Evolutionary conservation across 2,329 filamentous ascomycete genomes (phyloP).

Genomic region (Beauveria varroae): DNA sequence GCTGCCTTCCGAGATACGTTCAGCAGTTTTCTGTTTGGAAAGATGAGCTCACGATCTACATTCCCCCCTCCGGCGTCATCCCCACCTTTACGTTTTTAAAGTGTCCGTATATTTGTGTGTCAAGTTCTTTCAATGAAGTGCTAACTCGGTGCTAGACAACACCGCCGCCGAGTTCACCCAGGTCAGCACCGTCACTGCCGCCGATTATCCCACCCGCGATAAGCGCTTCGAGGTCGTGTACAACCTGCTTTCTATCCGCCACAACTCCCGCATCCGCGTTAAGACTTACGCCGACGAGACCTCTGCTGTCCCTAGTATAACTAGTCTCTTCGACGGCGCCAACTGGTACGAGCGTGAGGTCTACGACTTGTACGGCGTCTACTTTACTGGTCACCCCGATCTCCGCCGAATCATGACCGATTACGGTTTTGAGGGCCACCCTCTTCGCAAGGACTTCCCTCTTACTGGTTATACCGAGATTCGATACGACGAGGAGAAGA

Average conservation of each 20-base stretch:
- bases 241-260: slow-evolving; percentile 89
- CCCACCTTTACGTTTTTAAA: slow-evolving; percentile 94
- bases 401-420: slow-evolving; percentile 97
- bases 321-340: slow-evolving; percentile 81
- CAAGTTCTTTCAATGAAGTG: background rate
- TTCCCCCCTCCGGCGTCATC: slow-evolving; percentile 78
- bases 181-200: slow-evolving; percentile 83
- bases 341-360: slow-evolving; percentile 99
- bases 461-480: slow-evolving; percentile 97
- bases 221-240: slow-evolving; percentile 98
- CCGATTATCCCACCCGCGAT: slow-evolving; percentile 91
- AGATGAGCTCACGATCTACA: slow-evolving; percentile 93
- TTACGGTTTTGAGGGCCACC: slow-evolving; percentile 97
- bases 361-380: slow-evolving; percentile 95
- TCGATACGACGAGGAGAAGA: slow-evolving; percentile 98
- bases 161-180: slow-evolving; percentile 95
- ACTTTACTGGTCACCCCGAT: slow-evolving; percentile 93
- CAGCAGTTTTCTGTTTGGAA: slow-evolving; percentile 99
- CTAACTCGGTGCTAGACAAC: slow-evolving; percentile 54
- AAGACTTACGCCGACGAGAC: slow-evolving; percentile 99
- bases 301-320: slow-evolving; percentile 84
- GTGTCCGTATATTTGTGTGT: slow-evolving; percentile 35
- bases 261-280: slow-evolving; percentile 93
- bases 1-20: slow-evolving; percentile 92
- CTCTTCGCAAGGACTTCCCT: slow-evolving; percentile 94